Evolutionary conservation across 108 stramenopile genomes (phyloP).

Genomic region (Epithemia pelagica): DNA sequence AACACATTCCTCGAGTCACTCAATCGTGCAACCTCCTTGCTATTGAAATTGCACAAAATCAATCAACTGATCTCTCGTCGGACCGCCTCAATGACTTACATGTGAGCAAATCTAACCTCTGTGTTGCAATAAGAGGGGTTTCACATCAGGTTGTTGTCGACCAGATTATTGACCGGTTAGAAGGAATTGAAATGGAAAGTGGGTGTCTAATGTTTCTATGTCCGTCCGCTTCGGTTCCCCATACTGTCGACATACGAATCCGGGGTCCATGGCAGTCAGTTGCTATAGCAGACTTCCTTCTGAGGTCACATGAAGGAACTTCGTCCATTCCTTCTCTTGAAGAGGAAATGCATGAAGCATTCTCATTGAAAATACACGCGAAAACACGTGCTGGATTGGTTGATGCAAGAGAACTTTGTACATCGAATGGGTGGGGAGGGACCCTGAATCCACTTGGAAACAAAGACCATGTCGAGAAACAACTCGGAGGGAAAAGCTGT

Average conservation of each 20-base stretch:
- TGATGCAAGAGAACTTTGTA: slow-evolving; percentile 40
- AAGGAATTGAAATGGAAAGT: slow-evolving; percentile 60
- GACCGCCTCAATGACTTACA: slow-evolving; percentile 27
- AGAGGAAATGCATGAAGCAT: slow-evolving; percentile 2
- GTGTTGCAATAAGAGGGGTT: slow-evolving; percentile 38
- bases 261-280: slow-evolving; percentile 75
- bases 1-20: slow-evolving; percentile 18
- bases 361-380: slow-evolving; percentile 35
- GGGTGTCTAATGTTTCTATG: slow-evolving; percentile 61
- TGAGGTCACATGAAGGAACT: slow-evolving; percentile 10
- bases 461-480: background rate
- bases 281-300: slow-evolving; percentile 57
- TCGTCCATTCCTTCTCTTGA: background rate
- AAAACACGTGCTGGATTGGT: slow-evolving; percentile 56
- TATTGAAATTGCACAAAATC: background rate
- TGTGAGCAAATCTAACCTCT: slow-evolving; percentile 34
- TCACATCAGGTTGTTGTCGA: slow-evolving; percentile 30
- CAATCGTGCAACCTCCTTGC: slow-evolving; percentile 31
- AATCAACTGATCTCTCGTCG: slow-evolving; percentile 20
- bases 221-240: slow-evolving; percentile 17
- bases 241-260: slow-evolving; percentile 44
- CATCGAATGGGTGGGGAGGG: slow-evolving; percentile 58
- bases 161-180: slow-evolving; percentile 44
- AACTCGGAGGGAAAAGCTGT: slow-evolving; percentile 53
- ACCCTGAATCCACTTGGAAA: slow-evolving; percentile 33